phyloP scores from a whole-genome alignment of 2,329 filamentous ascomycete genomes.

The Byssoonygena ceratinophila region DNA sequence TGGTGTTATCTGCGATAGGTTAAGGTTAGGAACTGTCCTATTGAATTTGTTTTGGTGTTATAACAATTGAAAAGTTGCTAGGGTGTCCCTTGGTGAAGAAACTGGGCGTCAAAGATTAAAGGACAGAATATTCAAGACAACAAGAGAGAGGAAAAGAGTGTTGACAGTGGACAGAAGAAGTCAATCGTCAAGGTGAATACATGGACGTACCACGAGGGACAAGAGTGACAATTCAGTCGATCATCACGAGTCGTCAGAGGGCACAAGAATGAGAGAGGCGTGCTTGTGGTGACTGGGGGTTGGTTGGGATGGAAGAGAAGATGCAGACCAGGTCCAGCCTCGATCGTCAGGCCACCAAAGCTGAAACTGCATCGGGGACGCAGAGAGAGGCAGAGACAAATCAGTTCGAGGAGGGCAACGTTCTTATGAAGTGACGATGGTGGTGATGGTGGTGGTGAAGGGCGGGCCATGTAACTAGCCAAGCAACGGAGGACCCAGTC shows the following conservation, averaged over 20 bases:
- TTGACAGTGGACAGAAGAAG: background rate
- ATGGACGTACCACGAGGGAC: background rate
- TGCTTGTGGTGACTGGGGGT: too few relatives aligned
- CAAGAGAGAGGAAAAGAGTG: background rate
- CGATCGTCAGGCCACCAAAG: conserved; percentile 9
- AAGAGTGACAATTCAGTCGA: background rate
- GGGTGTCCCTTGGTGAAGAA: conserved; percentile 6
- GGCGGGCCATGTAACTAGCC: conserved; percentile 6
- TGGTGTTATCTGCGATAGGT: background rate
- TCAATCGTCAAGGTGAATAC: too few relatives aligned
- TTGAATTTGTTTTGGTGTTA: conserved; percentile 3
- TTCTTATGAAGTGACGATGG: background rate
- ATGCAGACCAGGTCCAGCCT: conserved; percentile 11
- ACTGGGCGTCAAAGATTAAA: background rate
- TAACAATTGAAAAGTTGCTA: background rate
- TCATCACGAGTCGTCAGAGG: background rate
- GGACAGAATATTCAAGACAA: background rate
- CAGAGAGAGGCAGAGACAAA: background rate
- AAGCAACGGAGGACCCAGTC: conserved; percentile 7
- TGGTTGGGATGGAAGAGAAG: too few relatives aligned
- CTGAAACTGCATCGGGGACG: background rate
- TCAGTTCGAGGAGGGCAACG: background rate
- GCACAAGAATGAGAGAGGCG: conserved; percentile 2
- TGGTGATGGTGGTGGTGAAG: background rate
- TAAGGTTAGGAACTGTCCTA: background rate